Evolutionary conservation across 768 basidiomycete species (phyloP).

Genomic region (Boletus rubescentipes): DNA sequence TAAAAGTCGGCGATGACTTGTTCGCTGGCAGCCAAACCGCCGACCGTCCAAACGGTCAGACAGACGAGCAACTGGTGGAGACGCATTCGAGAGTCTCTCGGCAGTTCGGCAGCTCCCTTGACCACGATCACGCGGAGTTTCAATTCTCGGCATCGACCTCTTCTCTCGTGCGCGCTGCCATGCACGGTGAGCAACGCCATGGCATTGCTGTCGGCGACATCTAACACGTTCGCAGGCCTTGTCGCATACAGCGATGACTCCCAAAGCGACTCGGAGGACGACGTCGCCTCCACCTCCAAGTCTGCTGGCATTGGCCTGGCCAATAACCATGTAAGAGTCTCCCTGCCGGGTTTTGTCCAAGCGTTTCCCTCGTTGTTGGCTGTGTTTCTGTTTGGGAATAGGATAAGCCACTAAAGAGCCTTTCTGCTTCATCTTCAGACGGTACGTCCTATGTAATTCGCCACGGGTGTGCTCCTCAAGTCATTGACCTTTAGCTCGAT

Average conservation of each 20-base stretch:
- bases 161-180: constrained; percentile 16
- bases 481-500: constrained; percentile 34
- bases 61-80: constrained; percentile 32
- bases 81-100: constrained; percentile 25
- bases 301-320: constrained; percentile 2
- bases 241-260: constrained; percentile 65
- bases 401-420: constrained; percentile 53
- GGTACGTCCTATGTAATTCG: constrained; percentile 15
- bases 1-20: constrained; percentile 49
- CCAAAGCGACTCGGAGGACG: constrained; percentile 54
- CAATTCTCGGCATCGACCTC: constrained; percentile 11
- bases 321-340: constrained; percentile 61
- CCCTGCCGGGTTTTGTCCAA: constrained; percentile 35
- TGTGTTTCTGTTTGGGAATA: constrained; percentile 59
- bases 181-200: constrained; percentile 29
- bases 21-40: constrained; percentile 30
- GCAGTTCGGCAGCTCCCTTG: constrained; percentile 24
- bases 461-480: background rate
- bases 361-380: constrained; percentile 69
- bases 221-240: constrained; percentile 42
- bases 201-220: background rate
- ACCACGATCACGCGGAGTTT: constrained; percentile 21
- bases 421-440: constrained; percentile 28
- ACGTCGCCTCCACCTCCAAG: constrained; percentile 33
- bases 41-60: constrained; percentile 37